Evolutionary conservation across 2,329 filamentous ascomycete genomes (phyloP), one percentile per base, ranked within the genome.

Genomic region (Trichoderma atroviride): DNA sequence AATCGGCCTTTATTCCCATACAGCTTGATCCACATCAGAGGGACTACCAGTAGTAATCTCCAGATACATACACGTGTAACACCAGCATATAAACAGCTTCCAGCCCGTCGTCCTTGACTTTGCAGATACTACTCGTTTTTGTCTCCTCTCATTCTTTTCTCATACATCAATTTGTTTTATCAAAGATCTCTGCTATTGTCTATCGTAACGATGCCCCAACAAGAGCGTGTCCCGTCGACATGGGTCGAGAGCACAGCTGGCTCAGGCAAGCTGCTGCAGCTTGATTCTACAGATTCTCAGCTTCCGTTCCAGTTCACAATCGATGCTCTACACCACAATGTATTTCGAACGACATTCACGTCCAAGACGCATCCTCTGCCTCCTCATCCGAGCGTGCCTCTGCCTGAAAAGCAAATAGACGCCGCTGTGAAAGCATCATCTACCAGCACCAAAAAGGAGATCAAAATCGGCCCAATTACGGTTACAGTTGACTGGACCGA

Each of bases 271-370:
- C 68, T 71, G 14, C 27, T 78, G 2, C 71, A 72, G 7, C 73
- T 78, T 10, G 62, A 71, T 4, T 75, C 70, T 58, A 64, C 63
- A 7, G 74, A 78, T 52, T 47, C 78, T 1, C 50, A 70, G 3
- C 70, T 82, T 2, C 78, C 81, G 0, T 87, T 88, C 70, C 78
- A 83, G 19, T 92, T 92, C 75, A 82, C 83, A 0, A 91, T 92
- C 71, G 87, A 92, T 75, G 83, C 86, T 0, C 74, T 92, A 35
- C 83, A 85, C 19, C 81, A 84, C 24, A 89, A 89, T 62, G 80
- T 92, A 19, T 93, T 92, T 78, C 83, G 90, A 53, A 91, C 90
- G 1, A 89, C 88, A 0, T 92, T 92, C 75, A 84, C 86, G 1
- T 89, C 90, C 0, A 74, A 82, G 16, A 82, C 83, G 2, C 89